phyloP scores from a whole-genome alignment of 305 asterid genomes.

The Stenogyne calaminthoides region DNA sequence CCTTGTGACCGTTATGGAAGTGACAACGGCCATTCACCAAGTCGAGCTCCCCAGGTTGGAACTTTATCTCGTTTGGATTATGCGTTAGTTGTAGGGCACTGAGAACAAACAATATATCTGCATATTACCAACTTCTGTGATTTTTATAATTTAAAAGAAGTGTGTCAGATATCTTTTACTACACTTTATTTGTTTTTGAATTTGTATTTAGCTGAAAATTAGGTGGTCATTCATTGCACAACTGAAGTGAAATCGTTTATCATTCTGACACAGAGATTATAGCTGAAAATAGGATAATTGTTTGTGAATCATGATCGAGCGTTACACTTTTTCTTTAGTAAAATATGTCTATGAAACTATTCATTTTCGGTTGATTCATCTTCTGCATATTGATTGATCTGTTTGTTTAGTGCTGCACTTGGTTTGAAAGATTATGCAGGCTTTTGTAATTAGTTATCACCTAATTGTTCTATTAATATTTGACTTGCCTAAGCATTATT shows the following conservation, averaged over 20 bases:
- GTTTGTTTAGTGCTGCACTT: background rate
- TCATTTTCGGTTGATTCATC: background rate
- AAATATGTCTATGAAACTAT: background rate
- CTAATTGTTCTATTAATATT: background rate
- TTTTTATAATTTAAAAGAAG: background rate
- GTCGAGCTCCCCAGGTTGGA: slow-evolving; percentile 77
- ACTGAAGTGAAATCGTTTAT: background rate
- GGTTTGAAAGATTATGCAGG: background rate
- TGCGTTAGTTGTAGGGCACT: slow-evolving; percentile 12
- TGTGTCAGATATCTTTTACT: background rate
- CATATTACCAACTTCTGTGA: background rate
- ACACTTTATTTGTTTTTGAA: slow-evolving; percentile 1
- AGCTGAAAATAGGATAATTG: slow-evolving; percentile 5
- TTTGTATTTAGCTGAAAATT: background rate
- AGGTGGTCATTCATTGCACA: slow-evolving; percentile 2
- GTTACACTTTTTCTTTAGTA: background rate
- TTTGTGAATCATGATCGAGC: background rate
- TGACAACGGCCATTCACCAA: slow-evolving; percentile 74
- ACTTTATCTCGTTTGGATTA: slow-evolving; percentile 30
- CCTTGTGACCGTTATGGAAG: slow-evolving; percentile 78
- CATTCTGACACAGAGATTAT: background rate
- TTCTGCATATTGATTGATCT: background rate
- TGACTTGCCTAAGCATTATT: background rate
- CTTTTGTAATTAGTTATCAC: background rate
- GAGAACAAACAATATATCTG: background rate